Percentiles rank a stretch among this genome's conserved stretches.
phyloP scores from a whole-genome alignment of 2,329 filamentous ascomycete species.

The Cladosporium sp. region DNA sequence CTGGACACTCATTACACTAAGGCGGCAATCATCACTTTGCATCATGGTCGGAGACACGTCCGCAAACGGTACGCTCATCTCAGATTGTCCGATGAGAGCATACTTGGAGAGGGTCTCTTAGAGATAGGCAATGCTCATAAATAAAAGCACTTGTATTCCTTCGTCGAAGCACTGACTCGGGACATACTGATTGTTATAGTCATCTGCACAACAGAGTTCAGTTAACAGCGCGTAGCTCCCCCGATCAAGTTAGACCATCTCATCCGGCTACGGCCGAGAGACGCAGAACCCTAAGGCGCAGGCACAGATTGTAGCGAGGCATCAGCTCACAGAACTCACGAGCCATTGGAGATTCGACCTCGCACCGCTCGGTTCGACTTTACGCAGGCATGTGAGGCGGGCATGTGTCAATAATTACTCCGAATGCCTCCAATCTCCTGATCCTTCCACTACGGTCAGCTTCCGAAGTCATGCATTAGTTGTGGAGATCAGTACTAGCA shows the following conservation, averaged over 20 bases:
- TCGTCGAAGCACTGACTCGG: not conserved
- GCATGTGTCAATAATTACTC: not conserved
- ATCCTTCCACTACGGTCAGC: not conserved
- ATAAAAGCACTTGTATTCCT: not conserved
- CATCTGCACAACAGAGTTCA: not conserved
- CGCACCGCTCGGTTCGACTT: not conserved
- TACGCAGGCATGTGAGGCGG: too few species aligned
- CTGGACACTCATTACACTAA: too few species aligned
- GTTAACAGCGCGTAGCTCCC: not conserved
- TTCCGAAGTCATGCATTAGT: constrained; percentile 5
- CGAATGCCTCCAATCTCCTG: not conserved
- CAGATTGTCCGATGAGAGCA: not conserved
- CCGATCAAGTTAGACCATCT: not conserved
- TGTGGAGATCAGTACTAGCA: not conserved
- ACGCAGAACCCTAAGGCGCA: not conserved
- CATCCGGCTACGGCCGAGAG: not conserved
- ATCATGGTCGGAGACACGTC: not conserved
- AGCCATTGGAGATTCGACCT: not conserved
- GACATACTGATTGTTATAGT: not conserved
- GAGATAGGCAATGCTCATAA: not conserved
- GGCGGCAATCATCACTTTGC: not conserved
- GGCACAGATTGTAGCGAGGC: not conserved
- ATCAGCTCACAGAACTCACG: not conserved
- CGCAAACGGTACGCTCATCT: not conserved
- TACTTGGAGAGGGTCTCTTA: not conserved